Base-by-base conservation (phyloP, 768 basidiomycete species). In the Suillus ampliporus region DNA sequence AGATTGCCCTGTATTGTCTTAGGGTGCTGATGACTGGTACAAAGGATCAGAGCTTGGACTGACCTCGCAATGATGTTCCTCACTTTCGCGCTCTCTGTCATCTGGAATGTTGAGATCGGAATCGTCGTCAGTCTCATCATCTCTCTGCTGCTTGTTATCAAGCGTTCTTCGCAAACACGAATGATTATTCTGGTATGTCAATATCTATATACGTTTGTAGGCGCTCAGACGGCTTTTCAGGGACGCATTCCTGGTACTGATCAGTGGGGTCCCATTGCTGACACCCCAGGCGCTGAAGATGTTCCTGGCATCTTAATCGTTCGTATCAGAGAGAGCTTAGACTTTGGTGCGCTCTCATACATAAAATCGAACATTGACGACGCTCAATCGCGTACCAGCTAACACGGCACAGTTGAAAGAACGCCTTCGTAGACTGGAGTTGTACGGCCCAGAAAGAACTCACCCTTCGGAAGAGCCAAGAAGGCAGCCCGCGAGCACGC, bases 101-200 rank as follows among this genome's bases (percentile, higher is more conserved):
- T 97, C 26, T 95, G 94, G 88, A 89, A 90, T 66, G 88, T 99
- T 61, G 95, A 99, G 80, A 88, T 94, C 60, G 97, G 97, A 15
- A 88, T 99, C 47, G 86, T 91, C n/a, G 88, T 92, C 67, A 92
- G 92, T 65, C 80, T 98, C 65, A 87, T 95, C 46, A 86, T 95
- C 61, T 95, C 95, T 37, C 83, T 99, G 44, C 79, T 98, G 1
- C 82, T 99, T 37, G 94, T 97, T 52, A 92, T 99, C 5, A 89
- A 90, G 66, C 89, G 94, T 40, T 95, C 95, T 1, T 95, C 96
- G 4, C 89, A 86, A 69, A 86, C 95, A 2, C 84, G 95, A 13
- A 94, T 99, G 90, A 89, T 92, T 7, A 95, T 99, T 67, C 79
- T 98, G 68, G 92, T 94, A 66, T 62, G 84, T 64, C 26, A 46